phyloP scores from a whole-genome alignment of 1,284 basidiomycete species.

The Cronartium quercuum region DNA sequence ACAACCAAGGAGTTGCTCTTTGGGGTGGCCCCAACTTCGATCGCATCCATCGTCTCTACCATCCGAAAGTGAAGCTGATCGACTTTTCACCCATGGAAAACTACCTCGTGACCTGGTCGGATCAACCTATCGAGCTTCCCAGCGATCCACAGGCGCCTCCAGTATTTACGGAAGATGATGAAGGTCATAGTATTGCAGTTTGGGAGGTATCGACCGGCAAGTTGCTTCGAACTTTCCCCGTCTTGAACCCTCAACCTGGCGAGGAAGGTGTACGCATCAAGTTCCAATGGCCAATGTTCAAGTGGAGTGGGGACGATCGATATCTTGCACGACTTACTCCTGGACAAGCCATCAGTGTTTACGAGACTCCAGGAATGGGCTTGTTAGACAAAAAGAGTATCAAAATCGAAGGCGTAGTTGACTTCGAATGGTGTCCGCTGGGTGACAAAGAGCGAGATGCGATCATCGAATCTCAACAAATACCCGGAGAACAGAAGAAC shows the following conservation, averaged over 20 bases:
- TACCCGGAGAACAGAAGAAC: constrained; percentile 41
- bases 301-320: constrained; percentile 97
- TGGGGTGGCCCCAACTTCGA: constrained; percentile 91
- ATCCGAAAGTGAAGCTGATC: constrained; percentile 89
- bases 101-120: constrained; percentile 97
- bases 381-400: constrained; percentile 94
- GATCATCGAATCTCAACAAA: constrained; percentile 58
- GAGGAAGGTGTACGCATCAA: constrained; percentile 61
- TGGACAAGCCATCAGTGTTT: constrained; percentile 89
- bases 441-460: constrained; percentile 75
- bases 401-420: constrained; percentile 95
- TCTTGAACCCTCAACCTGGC: constrained; percentile 45
- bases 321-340: constrained; percentile 83
- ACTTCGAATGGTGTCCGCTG: constrained; percentile 98
- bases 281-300: constrained; percentile 80
- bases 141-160: constrained; percentile 58
- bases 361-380: constrained; percentile 90
- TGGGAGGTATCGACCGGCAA: constrained; percentile 95
- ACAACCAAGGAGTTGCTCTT: constrained; percentile 88
- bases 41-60: constrained; percentile 80
- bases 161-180: constrained; percentile 85
- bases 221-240: constrained; percentile 88
- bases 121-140: constrained; percentile 76
- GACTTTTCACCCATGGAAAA: constrained; percentile 98
- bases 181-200: constrained; percentile 92